Conservation (phyloP, 1,139 yeast species). For the Lodderomyces beijingensis region DNA sequence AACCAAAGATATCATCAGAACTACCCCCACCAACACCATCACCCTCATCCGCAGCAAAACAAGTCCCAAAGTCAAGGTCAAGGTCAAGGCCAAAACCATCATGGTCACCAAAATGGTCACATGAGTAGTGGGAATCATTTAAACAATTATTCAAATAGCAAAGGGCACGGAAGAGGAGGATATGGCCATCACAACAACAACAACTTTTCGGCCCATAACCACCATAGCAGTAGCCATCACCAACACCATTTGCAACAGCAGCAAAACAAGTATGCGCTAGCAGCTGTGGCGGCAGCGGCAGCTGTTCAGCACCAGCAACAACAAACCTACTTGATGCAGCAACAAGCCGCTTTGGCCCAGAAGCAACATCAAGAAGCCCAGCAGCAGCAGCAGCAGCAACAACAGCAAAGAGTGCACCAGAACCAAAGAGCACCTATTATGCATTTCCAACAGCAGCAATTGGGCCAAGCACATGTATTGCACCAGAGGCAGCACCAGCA, state of each 20-base stretch:
- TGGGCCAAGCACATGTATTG: too few relatives aligned
- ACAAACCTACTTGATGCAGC: conserved; percentile 16
- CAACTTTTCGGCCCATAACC: too few relatives aligned
- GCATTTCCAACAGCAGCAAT: conserved; percentile 5
- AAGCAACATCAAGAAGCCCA: conserved; percentile 13
- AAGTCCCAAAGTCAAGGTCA: background rate
- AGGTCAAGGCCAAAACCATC: background rate
- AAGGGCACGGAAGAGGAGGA: too few relatives aligned
- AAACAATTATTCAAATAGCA: background rate
- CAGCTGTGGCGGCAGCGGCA: conserved; percentile 30
- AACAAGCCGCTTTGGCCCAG: conserved; percentile 13
- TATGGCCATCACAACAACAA: conserved; percentile 5
- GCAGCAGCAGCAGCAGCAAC: conserved; percentile 12
- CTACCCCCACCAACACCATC: conserved; percentile 2
- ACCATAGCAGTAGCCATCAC: conserved; percentile 8
- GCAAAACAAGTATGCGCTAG: conserved; percentile 24
- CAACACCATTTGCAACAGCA: conserved; percentile 10
- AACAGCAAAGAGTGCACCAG: conserved; percentile 11
- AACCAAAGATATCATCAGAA: conserved; percentile 8
- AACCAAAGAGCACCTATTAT: too few relatives aligned
- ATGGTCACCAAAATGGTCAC: background rate
- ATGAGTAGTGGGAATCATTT: background rate
- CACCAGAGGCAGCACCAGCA: conserved; percentile 13
- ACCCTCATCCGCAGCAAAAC: background rate
- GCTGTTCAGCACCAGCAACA: conserved; percentile 24